phyloP scores from a whole-genome alignment of 495 filamentous ascomycete species.

The Penicillium longicatenatum region DNA sequence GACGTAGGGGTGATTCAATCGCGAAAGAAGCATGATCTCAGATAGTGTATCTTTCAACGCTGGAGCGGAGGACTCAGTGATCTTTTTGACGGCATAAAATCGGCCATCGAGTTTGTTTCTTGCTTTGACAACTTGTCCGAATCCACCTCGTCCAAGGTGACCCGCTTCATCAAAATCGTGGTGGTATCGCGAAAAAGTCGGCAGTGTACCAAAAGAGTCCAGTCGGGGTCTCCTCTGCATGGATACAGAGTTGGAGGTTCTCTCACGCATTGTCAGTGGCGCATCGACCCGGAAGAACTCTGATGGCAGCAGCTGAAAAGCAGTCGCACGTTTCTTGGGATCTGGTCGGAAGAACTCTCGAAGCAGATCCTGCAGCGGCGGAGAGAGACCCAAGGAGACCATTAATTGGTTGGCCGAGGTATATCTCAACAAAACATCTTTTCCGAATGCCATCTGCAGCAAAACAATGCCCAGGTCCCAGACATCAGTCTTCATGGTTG shows the following conservation, averaged over 20 bases:
- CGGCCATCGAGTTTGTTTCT: slow-evolving; percentile 90
- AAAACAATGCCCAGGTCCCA: slow-evolving; percentile 92
- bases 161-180: slow-evolving; percentile 91
- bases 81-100: slow-evolving; percentile 96
- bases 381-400: slow-evolving; percentile 64
- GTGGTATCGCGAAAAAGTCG: slow-evolving; percentile 67
- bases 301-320: slow-evolving; percentile 85
- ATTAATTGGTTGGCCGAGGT: slow-evolving; percentile 73
- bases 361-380: slow-evolving; percentile 75
- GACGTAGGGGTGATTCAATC: slow-evolving; percentile 92
- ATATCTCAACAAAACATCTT: slow-evolving; percentile 72
- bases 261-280: slow-evolving; percentile 43
- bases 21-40: slow-evolving; percentile 86
- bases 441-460: slow-evolving; percentile 91
- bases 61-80: slow-evolving; percentile 76
- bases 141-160: slow-evolving; percentile 87
- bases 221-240: slow-evolving; percentile 44
- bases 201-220: slow-evolving; percentile 46
- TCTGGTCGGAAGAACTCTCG: slow-evolving; percentile 80
- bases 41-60: slow-evolving; percentile 85
- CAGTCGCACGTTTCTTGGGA: slow-evolving; percentile 79
- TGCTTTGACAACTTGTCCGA: slow-evolving; percentile 96
- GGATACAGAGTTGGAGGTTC: slow-evolving; percentile 43
- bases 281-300: slow-evolving; percentile 75
- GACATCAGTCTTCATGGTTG: slow-evolving; percentile 82